These are phyloP conservation scores for Russula earlei DNA, from an alignment of 768 basidiomycete genomes.

Conservation along the genomic window DNA sequence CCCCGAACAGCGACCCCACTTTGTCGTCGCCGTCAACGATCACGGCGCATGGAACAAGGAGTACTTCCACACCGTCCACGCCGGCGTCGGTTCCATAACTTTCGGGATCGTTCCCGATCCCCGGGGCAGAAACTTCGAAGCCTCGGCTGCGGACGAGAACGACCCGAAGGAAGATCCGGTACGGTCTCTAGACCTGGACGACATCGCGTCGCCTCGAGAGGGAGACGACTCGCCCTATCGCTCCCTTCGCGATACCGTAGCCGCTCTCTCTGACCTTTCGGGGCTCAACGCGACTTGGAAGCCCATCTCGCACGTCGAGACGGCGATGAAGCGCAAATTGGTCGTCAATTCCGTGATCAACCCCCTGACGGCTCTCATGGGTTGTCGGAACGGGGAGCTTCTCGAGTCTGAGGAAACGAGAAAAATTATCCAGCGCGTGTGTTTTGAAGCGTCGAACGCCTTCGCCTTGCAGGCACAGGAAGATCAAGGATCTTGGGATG, in stretches of 20 bases:
- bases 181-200: constrained; percentile 39
- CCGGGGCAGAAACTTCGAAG: constrained; percentile 53
- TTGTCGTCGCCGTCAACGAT: constrained; percentile 74
- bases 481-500: constrained; percentile 26
- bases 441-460: constrained; percentile 58
- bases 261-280: constrained; percentile 47
- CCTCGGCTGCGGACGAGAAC: constrained; percentile 32
- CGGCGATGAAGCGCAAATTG: constrained; percentile 67
- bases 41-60: constrained; percentile 63
- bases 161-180: constrained; percentile 26
- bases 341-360: constrained; percentile 78
- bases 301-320: constrained; percentile 56
- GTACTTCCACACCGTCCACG: constrained; percentile 51
- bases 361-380: constrained; percentile 73
- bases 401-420: constrained; percentile 37
- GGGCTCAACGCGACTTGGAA: constrained; percentile 54
- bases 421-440: constrained; percentile 44
- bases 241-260: constrained; percentile 59
- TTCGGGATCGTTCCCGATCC: constrained; percentile 75
- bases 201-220: constrained; percentile 37
- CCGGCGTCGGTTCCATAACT: constrained; percentile 59
- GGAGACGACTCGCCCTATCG: constrained; percentile 38
- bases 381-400: constrained; percentile 72
- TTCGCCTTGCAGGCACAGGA: constrained; percentile 44
- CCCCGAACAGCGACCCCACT: constrained; percentile 64